phyloP scores from a whole-genome alignment of 2,329 filamentous ascomycete species.

The Diaporthe ilicicola region DNA sequence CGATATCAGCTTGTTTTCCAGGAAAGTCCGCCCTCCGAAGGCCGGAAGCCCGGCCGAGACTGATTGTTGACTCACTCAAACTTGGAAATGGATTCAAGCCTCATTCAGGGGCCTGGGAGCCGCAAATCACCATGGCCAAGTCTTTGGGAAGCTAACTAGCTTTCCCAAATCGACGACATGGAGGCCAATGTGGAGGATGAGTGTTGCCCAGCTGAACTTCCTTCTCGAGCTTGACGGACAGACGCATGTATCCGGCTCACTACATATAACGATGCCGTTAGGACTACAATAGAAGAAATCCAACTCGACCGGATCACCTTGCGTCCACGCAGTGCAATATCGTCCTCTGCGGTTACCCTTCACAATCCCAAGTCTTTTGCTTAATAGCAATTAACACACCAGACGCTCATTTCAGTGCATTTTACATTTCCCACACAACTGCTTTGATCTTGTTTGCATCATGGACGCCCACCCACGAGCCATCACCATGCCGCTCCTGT shows the following conservation, averaged over 20 bases:
- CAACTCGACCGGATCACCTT: neutral
- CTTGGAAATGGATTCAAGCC: neutral
- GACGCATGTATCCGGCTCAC: conserved; percentile 9
- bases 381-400: neutral
- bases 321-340: neutral
- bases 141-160: neutral
- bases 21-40: neutral
- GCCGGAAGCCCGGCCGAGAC: conserved; percentile 9
- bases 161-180: neutral
- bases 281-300: neutral
- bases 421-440: neutral
- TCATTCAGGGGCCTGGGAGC: neutral
- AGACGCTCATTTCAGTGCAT: conserved; percentile 4
- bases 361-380: neutral
- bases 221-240: neutral
- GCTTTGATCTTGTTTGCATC: neutral
- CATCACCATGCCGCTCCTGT: conserved; percentile 7
- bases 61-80: conserved; percentile 2
- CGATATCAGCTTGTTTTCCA: neutral
- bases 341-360: neutral
- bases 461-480: conserved; percentile 6
- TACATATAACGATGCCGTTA: conserved; percentile 25
- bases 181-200: neutral
- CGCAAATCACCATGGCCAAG: neutral
- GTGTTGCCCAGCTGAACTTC: neutral